Evolutionary conservation across 257 asterid species (phyloP).

Genomic region (Solanum rostratum): DNA sequence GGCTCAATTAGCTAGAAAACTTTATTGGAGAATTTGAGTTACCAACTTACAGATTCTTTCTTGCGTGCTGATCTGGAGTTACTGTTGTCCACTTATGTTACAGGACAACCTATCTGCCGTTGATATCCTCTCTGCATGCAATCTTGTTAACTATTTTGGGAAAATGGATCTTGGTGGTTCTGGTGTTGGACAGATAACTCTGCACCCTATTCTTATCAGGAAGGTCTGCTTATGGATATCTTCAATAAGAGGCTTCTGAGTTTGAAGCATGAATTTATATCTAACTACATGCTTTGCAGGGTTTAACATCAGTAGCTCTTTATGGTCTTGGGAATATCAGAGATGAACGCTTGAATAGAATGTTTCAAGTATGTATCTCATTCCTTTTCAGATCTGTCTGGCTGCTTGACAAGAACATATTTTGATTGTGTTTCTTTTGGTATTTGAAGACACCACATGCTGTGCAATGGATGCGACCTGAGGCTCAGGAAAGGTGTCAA

Average conservation of each 20-base stretch:
- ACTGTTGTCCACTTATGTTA: constrained; percentile 16
- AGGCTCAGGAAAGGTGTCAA: constrained; percentile 68
- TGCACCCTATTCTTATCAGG: constrained; percentile 75
- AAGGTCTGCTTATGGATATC: constrained; percentile 41
- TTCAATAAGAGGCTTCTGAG: background rate
- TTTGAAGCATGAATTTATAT: background rate
- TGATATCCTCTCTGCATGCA: constrained; percentile 98
- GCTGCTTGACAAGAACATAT: background rate
- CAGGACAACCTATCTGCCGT: constrained; percentile 99
- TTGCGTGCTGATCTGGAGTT: constrained; percentile 9
- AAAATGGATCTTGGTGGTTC: constrained; percentile 95
- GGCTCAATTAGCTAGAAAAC: background rate
- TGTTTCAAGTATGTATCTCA: constrained; percentile 69
- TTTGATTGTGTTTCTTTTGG: constrained; percentile 8
- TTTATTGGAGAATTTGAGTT: background rate
- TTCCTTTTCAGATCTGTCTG: background rate
- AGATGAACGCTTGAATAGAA: constrained; percentile 95
- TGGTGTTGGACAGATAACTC: constrained; percentile 93
- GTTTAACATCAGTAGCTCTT: constrained; percentile 91
- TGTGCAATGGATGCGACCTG: constrained; percentile 99
- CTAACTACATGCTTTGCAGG: constrained; percentile 30
- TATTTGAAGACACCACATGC: constrained; percentile 87
- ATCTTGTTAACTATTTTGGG: constrained; percentile 94
- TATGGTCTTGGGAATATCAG: constrained; percentile 98
- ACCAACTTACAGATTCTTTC: background rate